phyloP scores from a whole-genome alignment of 2,329 filamentous ascomycete genomes.

The Madurella fahalii region DNA sequence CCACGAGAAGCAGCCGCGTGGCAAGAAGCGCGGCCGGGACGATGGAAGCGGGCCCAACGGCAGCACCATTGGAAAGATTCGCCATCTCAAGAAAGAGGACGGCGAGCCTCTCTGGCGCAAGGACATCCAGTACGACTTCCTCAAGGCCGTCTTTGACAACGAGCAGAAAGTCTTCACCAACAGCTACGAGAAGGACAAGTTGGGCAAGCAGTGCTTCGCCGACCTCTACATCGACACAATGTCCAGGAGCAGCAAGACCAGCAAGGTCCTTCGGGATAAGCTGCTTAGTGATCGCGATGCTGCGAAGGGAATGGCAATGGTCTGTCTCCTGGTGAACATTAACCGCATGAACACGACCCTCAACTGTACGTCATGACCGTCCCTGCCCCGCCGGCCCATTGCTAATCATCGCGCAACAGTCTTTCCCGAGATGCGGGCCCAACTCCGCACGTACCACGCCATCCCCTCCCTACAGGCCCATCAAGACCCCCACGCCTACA shows the following conservation, averaged over 20 bases:
- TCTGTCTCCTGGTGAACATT: conserved; percentile 94
- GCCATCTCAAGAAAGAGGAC: conserved; percentile 84
- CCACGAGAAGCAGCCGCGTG: conserved; percentile 27
- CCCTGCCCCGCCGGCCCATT: not conserved
- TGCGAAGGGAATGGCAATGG: conserved; percentile 98
- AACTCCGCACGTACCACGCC: conserved; percentile 94
- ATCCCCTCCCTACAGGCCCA: conserved; percentile 94
- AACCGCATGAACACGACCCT: conserved; percentile 98
- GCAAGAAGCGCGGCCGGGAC: conserved; percentile 33
- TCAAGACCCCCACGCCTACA: conserved; percentile 93
- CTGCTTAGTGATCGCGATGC: conserved; percentile 85
- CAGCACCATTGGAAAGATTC: conserved; percentile 61
- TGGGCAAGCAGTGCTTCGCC: conserved; percentile 74
- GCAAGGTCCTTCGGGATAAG: conserved; percentile 97
- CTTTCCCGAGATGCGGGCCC: conserved; percentile 98
- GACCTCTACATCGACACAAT: conserved; percentile 98
- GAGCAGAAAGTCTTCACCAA: conserved; percentile 78
- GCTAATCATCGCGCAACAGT: conserved; percentile 52
- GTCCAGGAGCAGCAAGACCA: conserved; percentile 97
- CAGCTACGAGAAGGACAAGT: conserved; percentile 64
- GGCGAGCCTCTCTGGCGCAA: conserved; percentile 81
- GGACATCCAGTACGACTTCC: conserved; percentile 86
- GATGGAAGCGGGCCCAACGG: conserved; percentile 31
- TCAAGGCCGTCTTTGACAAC: conserved; percentile 75
- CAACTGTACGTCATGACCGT: conserved; percentile 64